Evolutionary conservation across 495 filamentous ascomycete species (phyloP), one percentile per base, ranked within the genome.

Genomic region (Aspergillus bridgeri): DNA sequence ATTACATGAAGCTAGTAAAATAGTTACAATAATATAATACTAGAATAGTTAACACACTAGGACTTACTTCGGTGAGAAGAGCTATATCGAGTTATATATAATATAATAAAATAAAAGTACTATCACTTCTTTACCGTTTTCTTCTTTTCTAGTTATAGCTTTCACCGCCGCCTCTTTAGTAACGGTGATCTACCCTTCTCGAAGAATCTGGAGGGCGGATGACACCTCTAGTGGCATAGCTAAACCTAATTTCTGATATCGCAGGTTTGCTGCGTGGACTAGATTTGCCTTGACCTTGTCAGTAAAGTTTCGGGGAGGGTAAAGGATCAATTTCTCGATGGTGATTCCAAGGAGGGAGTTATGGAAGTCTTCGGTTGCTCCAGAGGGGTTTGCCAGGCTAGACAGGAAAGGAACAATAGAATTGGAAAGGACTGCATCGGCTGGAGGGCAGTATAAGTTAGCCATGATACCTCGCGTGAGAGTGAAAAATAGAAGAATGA

Each of bases 391-490:
- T 24, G 85, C 85, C 20, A 94, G 75, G 59, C 82, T 83, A 60
- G 87, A 82, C 13, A 96, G 75, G 69, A 99, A 91, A 17, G 83
- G 82, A 45, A 82, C 77, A 62, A 86, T 84, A 55, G 84, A 91
- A 59, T 86, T 88, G 20, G 84, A 86, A 22, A 94, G 79, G 59
- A 95, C 92, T n/a, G 83, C 86, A 73, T 94, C 92, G 58, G 91
- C 92, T 96, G 64, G 56, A 77, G 61, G 62, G 57, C 24, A 63
- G 57, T 46, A 67, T 29, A 4, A n/a, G 56, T 60, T 57, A 64
- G 64, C 71, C 65, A 19, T 23, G 63, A 42, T 59, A 51, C 15
- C 42, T 51, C 19, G 27, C 61, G n/a, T 17, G n/a, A n/a, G 59
- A 42, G n/a, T 3, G 48, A 57, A 18, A 57, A 22, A 42, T 46